These are phyloP conservation scores for Phytophthora hybrid DNA, from an alignment of 352 stramenopile species.

Conservation along the genomic window DNA sequence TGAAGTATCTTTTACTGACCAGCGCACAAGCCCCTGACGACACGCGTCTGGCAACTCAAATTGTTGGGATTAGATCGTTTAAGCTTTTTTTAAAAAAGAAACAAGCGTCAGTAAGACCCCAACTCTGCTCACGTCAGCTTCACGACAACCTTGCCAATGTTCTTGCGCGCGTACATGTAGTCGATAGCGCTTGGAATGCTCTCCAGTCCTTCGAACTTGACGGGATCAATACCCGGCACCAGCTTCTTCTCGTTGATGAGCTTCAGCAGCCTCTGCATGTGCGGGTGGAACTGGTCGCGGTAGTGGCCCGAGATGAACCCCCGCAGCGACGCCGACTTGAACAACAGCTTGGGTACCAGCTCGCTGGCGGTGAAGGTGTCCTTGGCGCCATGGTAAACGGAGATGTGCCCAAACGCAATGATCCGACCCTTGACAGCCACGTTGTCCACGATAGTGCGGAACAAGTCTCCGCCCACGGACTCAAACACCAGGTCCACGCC, in stretches of 20 bases:
- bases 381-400: not conserved
- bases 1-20: too few species aligned
- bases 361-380: constrained; percentile 5
- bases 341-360: constrained; percentile 2
- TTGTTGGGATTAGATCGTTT: too few species aligned
- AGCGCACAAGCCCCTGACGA: too few species aligned
- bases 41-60: too few species aligned
- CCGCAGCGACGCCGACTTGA: constrained; percentile 37
- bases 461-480: not conserved
- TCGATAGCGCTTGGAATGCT: not conserved
- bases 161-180: constrained; percentile 9
- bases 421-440: not conserved
- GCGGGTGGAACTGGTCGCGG: constrained; percentile 38
- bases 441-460: constrained; percentile 6
- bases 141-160: constrained; percentile 5
- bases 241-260: constrained; percentile 22
- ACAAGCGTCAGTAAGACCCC: not conserved
- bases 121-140: not conserved
- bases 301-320: constrained; percentile 50
- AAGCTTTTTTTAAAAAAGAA: too few species aligned
- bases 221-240: not conserved
- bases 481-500: constrained; percentile 4
- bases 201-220: constrained; percentile 1
- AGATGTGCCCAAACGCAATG: not conserved
- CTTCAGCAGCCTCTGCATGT: constrained; percentile 43